These are phyloP conservation scores for Fraxinus albicans DNA, from an alignment of 305 asterid genomes.

Conservation along the genomic window DNA sequence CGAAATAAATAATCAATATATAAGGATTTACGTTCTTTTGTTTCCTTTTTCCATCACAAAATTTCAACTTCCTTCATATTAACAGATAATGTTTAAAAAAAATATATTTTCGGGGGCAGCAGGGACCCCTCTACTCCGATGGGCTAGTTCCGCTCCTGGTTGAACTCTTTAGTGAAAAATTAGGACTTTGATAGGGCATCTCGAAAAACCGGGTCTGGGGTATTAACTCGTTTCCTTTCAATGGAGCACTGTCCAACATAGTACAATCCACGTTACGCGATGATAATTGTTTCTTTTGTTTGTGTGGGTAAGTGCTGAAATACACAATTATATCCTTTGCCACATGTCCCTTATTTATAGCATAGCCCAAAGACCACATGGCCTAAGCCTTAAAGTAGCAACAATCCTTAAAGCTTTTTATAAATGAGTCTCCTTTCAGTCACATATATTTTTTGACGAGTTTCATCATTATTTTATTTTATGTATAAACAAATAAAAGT, in stretches of 20 bases:
- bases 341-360: neutral
- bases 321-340: neutral
- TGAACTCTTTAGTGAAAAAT: neutral
- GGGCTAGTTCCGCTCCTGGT: too few species aligned
- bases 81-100: too few species aligned
- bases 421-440: neutral
- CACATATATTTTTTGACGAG: neutral
- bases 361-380: neutral
- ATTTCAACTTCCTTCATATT: too few species aligned
- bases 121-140: too few species aligned
- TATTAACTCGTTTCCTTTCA: neutral
- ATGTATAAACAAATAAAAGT: neutral
- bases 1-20: too few species aligned
- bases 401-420: neutral
- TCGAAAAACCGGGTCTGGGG: neutral
- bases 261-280: neutral
- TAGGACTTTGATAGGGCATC: neutral
- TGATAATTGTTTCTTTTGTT: neutral
- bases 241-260: neutral
- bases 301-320: neutral
- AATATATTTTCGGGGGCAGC: too few species aligned
- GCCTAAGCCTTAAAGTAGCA: neutral
- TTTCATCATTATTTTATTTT: neutral
- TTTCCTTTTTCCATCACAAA: too few species aligned
- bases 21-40: too few species aligned